Conservation (phyloP, 1,284 basidiomycete species). For the Tremellales sp. region DNA sequence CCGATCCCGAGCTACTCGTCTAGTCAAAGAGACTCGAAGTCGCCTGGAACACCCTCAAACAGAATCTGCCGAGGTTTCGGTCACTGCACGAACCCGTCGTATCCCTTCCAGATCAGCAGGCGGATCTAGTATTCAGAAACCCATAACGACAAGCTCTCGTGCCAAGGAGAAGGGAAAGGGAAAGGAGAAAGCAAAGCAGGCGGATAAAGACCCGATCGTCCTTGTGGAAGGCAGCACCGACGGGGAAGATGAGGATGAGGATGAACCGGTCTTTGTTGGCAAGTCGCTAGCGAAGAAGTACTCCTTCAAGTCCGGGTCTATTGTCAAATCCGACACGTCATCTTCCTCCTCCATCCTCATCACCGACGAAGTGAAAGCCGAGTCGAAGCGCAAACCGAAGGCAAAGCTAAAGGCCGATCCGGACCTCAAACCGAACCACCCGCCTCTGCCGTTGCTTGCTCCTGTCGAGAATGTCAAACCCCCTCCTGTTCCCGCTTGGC, state of each 20-base stretch:
- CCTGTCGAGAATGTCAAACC: conserved; percentile 10
- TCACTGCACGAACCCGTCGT: too few relatives aligned
- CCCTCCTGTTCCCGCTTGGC: conserved; percentile 30
- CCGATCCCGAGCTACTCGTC: too few relatives aligned
- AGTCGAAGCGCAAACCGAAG: background rate
- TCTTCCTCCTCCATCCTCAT: too few relatives aligned
- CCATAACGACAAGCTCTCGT: too few relatives aligned
- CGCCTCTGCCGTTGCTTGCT: conserved; percentile 6
- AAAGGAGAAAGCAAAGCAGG: background rate
- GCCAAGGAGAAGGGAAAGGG: background rate
- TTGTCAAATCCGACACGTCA: too few relatives aligned
- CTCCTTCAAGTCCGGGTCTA: conserved; percentile 4
- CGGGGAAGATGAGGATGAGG: conserved; percentile 17
- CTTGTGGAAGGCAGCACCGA: conserved; percentile 4
- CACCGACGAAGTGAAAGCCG: too few relatives aligned
- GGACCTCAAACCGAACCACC: background rate
- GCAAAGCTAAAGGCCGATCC: too few relatives aligned
- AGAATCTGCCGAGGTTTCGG: too few relatives aligned
- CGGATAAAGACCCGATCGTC: background rate
- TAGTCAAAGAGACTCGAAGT: too few relatives aligned
- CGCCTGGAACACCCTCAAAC: too few relatives aligned
- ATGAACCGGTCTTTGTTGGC: conserved; percentile 23
- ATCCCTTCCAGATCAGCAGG: too few relatives aligned
- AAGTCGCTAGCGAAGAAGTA: conserved; percentile 17
- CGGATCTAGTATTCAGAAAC: too few relatives aligned